Conservation (phyloP, 2,329 filamentous ascomycete genomes). For the Knufia petricola region DNA sequence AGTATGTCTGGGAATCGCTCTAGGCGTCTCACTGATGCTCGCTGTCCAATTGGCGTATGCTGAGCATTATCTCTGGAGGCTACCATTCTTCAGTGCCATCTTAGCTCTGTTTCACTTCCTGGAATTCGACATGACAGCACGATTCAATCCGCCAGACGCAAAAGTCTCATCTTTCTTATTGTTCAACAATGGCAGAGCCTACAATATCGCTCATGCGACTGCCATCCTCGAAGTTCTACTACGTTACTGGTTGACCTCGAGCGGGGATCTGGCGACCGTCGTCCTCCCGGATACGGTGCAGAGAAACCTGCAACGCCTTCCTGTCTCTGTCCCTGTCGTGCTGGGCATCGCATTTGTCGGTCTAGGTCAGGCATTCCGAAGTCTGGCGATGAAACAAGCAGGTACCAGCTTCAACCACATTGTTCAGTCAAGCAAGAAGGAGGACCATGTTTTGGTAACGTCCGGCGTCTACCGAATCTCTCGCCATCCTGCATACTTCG, state of each 20-base stretch:
- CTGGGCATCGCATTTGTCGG: slow-evolving; percentile 56
- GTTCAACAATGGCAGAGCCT: slow-evolving; percentile 71
- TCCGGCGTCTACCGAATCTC: slow-evolving; percentile 65
- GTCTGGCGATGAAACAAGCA: slow-evolving; percentile 79
- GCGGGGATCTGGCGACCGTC: slow-evolving; percentile 18
- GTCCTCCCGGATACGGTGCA: slow-evolving; percentile 27
- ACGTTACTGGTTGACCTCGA: slow-evolving; percentile 17
- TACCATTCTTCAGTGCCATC: slow-evolving; percentile 44
- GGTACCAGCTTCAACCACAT: slow-evolving; percentile 82
- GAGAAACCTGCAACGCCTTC: slow-evolving; percentile 27
- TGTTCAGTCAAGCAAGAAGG: slow-evolving; percentile 59
- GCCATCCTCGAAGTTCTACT: slow-evolving; percentile 62
- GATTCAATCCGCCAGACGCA: slow-evolving; percentile 67
- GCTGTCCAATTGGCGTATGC: slow-evolving; percentile 24
- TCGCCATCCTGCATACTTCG: slow-evolving; percentile 89
- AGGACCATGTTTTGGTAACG: slow-evolving; percentile 72
- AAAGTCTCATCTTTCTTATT: slow-evolving; percentile 70
- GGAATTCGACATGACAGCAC: slow-evolving; percentile 85
- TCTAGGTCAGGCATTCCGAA: slow-evolving; percentile 65
- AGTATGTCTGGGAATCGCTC: slow-evolving; percentile 34
- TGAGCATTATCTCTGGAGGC: slow-evolving; percentile 44
- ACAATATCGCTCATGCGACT: slow-evolving; percentile 69
- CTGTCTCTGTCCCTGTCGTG: slow-evolving; percentile 23
- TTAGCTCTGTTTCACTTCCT: slow-evolving; percentile 87
- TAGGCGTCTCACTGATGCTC: slow-evolving; percentile 29